phyloP scores from a whole-genome alignment of 1,139 yeast species.

The Chernovozyma sophiae-reginae region DNA sequence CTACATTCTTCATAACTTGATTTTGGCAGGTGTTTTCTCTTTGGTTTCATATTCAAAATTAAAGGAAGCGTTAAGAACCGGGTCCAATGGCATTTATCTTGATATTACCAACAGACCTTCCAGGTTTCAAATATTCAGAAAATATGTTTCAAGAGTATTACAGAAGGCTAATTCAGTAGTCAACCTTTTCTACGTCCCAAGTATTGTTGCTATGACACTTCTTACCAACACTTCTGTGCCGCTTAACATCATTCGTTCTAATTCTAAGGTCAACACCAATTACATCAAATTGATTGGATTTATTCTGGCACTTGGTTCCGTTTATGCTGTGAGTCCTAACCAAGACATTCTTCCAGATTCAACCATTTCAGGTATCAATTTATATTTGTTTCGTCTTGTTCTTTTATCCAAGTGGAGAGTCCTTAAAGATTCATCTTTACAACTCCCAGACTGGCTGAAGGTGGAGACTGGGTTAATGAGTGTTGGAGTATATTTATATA shows the following conservation, averaged over 20 bases:
- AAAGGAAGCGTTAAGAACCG: slow-evolving; percentile 1
- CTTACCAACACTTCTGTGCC: slow-evolving; percentile 30
- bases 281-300: slow-evolving; percentile 37
- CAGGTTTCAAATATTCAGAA: not conserved
- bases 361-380: slow-evolving; percentile 27
- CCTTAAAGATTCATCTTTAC: slow-evolving; percentile 28
- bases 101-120: slow-evolving; percentile 1
- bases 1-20: slow-evolving; percentile 26
- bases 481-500: slow-evolving; percentile 34
- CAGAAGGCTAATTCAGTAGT: slow-evolving; percentile 30
- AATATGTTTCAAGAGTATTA: slow-evolving; percentile 11
- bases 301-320: slow-evolving; percentile 26
- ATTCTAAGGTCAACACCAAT: slow-evolving; percentile 22
- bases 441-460: slow-evolving; percentile 27
- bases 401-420: slow-evolving; percentile 43
- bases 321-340: slow-evolving; percentile 9
- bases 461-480: slow-evolving; percentile 37
- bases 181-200: slow-evolving; percentile 37
- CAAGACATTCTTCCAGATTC: slow-evolving; percentile 1
- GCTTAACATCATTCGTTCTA: slow-evolving; percentile 6
- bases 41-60: slow-evolving; percentile 14
- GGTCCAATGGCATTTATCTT: slow-evolving; percentile 2
- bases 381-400: slow-evolving; percentile 33
- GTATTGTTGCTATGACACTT: slow-evolving; percentile 31
- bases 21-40: slow-evolving; percentile 19